Evolutionary conservation across 495 filamentous ascomycete genomes (phyloP), one percentile per base, ranked within the genome.

Genomic region (Tuber borchii): DNA sequence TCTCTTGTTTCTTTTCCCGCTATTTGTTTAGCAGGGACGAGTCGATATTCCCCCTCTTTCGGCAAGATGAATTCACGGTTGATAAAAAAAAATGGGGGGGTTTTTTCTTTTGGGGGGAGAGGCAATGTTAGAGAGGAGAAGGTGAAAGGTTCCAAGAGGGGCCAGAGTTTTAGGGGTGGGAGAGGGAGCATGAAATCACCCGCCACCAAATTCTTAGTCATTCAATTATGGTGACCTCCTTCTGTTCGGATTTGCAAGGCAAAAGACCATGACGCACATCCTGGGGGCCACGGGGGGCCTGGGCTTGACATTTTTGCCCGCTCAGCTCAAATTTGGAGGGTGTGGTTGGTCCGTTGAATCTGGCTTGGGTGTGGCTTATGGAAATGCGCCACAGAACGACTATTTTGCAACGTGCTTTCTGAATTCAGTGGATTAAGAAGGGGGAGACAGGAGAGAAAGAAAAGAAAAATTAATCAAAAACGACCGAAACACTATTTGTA

Each of bases 11-110:
- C 72, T 79, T 79, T 73, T 74, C 51, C 74, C 34, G 78, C 76
- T 79, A 56, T 77, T 79, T 73, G 78, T 79, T 79, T 61, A 79
- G 78, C 76, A 73, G 78, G 74, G 78, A 73, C 78, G 74, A 79
- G 78, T 79, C 70, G 78, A 72, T 79, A 74, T 72, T 73, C 76
- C 78, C 78, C 78, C 56, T 65, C 56, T 34, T 65, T 65, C 56
- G 12, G 56, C 56, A 65, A 65, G 56, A 65, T 31, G 16, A 65
- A 65, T 65, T 65, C 56, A 65, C 56, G 56, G 56, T 65, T 65
- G 56, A 65, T 65, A 8, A 65, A 65, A 65, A 65, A 65, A 65
- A 65, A 34, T 26, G 56, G 56, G 2, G 51, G 46, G 26, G 26
- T 4, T 34, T 56, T 56, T 65, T 16, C 12, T 31, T 65, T 65